Base-by-base conservation (phyloP, 306 rosid genomes). In the Carpinus fangiana region DNA sequence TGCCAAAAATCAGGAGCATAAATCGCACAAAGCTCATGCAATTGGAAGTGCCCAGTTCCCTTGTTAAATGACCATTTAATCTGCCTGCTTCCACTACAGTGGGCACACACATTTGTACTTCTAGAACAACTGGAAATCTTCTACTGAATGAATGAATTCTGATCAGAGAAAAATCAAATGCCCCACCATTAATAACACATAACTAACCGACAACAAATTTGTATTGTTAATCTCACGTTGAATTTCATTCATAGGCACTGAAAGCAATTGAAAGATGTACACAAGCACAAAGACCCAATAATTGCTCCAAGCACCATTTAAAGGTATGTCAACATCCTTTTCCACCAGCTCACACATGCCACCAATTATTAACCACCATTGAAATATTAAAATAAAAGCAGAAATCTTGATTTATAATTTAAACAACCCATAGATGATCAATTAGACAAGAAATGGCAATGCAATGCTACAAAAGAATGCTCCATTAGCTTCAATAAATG, bases 331-430 rank as follows among this genome's bases (percentile, higher is more conserved):
- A 46, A 69, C 4, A 45, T 12, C 11, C 1, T 18, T 68, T 20
- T 43, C 14, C 43, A 68, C 53, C 28, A 61, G 14, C 34, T 67
- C 14, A 26, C 28, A 38, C 52, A 60, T 13, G 41, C 20, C 50
- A 18, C 23, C 12, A 10, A 38, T 18, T 36, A 43, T 20, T 41
- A 45, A 68, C 72, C 26, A 68, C 53, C 52, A 9, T 28, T 45
- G 26, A 68, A 68, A 18, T 68, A 68, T 68, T 34, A 68, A n/a
- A 41, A 18, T 8, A 68, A 68, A 43, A 43, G 26, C 50, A 67
- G 28, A 67, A 31, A 61, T 61, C 14, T 61, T 31, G 17, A 61
- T 36, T 12, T 13, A 61, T 28, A 61, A 13, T 61, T 61, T 28
- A 28, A 61, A 61, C 68, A 61, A 28, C 16, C 43, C 8, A 61